Conservation (phyloP, 83 land plant species). For the Picea abies region DNA sequence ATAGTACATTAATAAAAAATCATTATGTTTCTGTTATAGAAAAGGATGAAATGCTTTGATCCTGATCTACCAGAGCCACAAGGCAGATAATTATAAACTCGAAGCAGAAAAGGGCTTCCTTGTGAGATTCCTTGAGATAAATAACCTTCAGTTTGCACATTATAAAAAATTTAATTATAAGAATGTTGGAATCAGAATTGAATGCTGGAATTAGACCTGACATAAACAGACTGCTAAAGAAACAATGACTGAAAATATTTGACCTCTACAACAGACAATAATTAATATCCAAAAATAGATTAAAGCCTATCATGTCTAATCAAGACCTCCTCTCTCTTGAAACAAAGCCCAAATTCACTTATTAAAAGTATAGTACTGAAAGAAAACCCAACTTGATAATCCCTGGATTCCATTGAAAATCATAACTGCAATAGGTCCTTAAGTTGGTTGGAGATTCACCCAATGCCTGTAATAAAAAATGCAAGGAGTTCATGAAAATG, state of each 20-base stretch:
- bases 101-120: too few relatives aligned
- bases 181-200: neutral
- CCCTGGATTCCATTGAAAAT: neutral
- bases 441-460: neutral
- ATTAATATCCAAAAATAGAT: too few relatives aligned
- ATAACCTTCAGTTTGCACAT: neutral
- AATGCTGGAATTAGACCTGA: too few relatives aligned
- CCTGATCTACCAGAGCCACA: too few relatives aligned
- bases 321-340: neutral
- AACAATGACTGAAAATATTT: too few relatives aligned
- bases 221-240: too few relatives aligned
- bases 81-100: too few relatives aligned
- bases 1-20: too few relatives aligned
- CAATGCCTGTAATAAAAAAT: slow-evolving; percentile 6
- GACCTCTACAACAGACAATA: too few relatives aligned
- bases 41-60: too few relatives aligned
- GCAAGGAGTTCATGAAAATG: neutral
- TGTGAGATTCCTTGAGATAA: neutral
- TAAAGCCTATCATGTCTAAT: too few relatives aligned
- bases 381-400: neutral
- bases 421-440: neutral
- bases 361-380: neutral
- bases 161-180: neutral
- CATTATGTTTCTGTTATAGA: too few relatives aligned
- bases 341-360: neutral